phyloP scores from a whole-genome alignment of 1,139 yeast species.

The Saccharomyces hybrid region DNA sequence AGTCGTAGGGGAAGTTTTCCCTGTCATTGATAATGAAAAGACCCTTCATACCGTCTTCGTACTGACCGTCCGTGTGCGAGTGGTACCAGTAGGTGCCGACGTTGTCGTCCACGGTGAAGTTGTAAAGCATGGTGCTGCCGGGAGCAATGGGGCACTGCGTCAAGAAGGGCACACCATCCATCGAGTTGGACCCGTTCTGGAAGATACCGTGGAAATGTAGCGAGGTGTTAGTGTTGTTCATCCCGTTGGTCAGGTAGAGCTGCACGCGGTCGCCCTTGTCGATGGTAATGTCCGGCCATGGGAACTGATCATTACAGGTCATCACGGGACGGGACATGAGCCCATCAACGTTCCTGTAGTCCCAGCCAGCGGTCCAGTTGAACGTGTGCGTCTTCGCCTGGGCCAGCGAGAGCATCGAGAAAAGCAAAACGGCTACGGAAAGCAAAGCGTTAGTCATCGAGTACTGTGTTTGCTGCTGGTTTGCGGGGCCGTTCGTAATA shows the following conservation, averaged over 20 bases:
- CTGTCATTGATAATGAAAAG: slow-evolving; percentile 59
- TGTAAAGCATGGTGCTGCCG: slow-evolving; percentile 58
- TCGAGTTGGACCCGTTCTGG: slow-evolving; percentile 61
- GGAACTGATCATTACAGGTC: slow-evolving; percentile 78
- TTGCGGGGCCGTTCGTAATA: neutral
- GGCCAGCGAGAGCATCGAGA: slow-evolving; percentile 4
- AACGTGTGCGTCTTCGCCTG: slow-evolving; percentile 53
- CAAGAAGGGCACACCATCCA: slow-evolving; percentile 86
- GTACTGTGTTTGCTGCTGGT: neutral
- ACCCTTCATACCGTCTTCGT: slow-evolving; percentile 89
- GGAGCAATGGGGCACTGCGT: slow-evolving; percentile 86
- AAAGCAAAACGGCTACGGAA: neutral
- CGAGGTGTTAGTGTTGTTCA: slow-evolving; percentile 59
- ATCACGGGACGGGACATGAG: slow-evolving; percentile 53
- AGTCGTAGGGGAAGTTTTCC: slow-evolving; percentile 42
- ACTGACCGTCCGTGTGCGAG: slow-evolving; percentile 78
- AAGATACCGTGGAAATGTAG: slow-evolving; percentile 90
- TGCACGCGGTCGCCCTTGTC: slow-evolving; percentile 70
- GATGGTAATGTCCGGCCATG: slow-evolving; percentile 71
- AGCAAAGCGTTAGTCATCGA: neutral
- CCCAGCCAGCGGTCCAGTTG: slow-evolving; percentile 73
- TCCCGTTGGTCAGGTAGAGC: slow-evolving; percentile 61
- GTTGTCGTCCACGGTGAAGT: slow-evolving; percentile 76
- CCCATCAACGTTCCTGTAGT: slow-evolving; percentile 71
- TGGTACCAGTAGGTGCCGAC: slow-evolving; percentile 93